Evolutionary conservation across 345 rosid species (phyloP), one percentile per base, ranked within the genome.

Genomic region (Citrus inodora): DNA sequence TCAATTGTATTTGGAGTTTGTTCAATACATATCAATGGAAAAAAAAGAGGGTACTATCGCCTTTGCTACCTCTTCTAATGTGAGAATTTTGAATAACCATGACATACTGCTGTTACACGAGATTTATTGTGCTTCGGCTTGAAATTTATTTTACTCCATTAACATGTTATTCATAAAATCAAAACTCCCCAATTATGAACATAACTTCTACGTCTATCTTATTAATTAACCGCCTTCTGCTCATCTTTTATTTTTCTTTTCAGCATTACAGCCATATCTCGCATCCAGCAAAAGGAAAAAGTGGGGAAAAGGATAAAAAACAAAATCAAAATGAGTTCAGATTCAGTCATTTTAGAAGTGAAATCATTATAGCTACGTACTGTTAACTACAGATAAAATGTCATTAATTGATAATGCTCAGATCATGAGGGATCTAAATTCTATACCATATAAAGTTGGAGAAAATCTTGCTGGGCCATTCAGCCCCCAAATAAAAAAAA

Each of bases 1-100:
- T 60, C 38, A 76, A 61, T 78, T 81, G 75, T 67, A 55, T 67
- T 76, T 62, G 65, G 48, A 78, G 82, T 78, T 35, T 78, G 73
- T 74, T 70, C 60, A 56, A 40, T 74, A 74, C 70, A 63, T 77
- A 66, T 72, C 72, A 74, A 48, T 75, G 58, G 42, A 24, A 19
- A 65, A 71, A 37, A 53, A 30, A 66, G 66, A 32, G 66, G 19
- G 46, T 21, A 4, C 58, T 32, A 8, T 65, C 33, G n/a, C 28
- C 72, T 66, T 22, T 64, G 32, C 11, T 1, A 28, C 62, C 59
- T 28, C 60, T 42, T 53, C n/a, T 28, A 46, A 35, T 33, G 51
- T 32, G 63, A 25, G 58, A n/a, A 19, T 30, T 3, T 25, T 46
- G 24, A 7, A 63, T 9, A 22, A 27, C 32, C 16, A 32, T 42